Evolutionary conservation across 495 filamentous ascomycete genomes (phyloP).

Genomic region (Podospora didyma): DNA sequence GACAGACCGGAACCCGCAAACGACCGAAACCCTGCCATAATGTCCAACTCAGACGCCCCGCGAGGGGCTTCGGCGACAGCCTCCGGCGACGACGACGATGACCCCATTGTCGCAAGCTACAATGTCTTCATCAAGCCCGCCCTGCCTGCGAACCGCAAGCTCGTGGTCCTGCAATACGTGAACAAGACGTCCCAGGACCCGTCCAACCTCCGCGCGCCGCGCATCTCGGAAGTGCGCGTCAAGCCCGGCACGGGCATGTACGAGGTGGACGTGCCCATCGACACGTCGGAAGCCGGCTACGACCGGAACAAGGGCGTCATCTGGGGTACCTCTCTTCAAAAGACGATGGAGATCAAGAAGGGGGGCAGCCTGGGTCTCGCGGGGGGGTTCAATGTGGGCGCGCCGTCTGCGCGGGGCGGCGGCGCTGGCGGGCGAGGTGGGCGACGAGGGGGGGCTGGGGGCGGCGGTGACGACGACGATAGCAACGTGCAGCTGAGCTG

Average conservation of each 20-base stretch:
- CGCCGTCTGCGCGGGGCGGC: constrained; percentile 9
- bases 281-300: constrained; percentile 33
- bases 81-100: constrained; percentile 27
- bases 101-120: constrained; percentile 47
- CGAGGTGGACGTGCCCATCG: constrained; percentile 45
- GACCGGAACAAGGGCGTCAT: constrained; percentile 44
- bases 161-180: constrained; percentile 42
- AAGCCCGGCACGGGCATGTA: constrained; percentile 43
- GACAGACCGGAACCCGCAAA: not conserved
- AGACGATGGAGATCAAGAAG: constrained; percentile 40
- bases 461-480: constrained; percentile 10
- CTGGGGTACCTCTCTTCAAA: constrained; percentile 39
- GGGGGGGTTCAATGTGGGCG: constrained; percentile 44
- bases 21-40: not conserved
- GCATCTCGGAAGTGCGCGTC: constrained; percentile 36
- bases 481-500: constrained; percentile 33
- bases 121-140: constrained; percentile 44
- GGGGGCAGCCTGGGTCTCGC: constrained; percentile 44
- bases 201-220: constrained; percentile 22
- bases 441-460: constrained; percentile 8
- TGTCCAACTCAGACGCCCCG: not conserved
- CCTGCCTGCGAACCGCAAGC: constrained; percentile 36
- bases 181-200: constrained; percentile 34
- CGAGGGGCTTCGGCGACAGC: not conserved
- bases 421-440: constrained; percentile 7